These are phyloP conservation scores for Metroxylon sagu DNA, from an alignment of 176 grass and related monocot genomes.

Conservation along the genomic window DNA sequence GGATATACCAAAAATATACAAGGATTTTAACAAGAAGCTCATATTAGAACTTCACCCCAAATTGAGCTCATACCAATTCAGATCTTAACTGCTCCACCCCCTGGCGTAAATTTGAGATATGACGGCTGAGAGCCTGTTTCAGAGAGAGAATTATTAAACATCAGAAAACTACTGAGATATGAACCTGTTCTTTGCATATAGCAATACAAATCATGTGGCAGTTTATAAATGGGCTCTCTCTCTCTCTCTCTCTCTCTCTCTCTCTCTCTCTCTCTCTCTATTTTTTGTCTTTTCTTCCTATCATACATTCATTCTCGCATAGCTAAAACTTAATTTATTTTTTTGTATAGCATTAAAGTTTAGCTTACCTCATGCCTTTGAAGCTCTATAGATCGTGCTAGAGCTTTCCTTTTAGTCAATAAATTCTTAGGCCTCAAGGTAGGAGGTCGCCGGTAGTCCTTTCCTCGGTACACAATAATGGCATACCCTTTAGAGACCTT, in stretches of 20 bases:
- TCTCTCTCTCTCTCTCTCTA: too few species aligned
- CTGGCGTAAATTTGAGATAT: slow-evolving; percentile 58
- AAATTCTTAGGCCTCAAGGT: slow-evolving; percentile 66
- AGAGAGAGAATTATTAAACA: background rate
- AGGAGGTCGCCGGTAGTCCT: slow-evolving; percentile 52
- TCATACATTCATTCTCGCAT: too few species aligned
- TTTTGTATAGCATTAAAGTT: background rate
- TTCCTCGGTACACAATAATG: slow-evolving; percentile 74
- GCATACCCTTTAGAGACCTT: slow-evolving; percentile 91
- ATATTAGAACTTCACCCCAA: too few species aligned
- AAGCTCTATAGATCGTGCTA: slow-evolving; percentile 80
- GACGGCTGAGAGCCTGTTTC: slow-evolving; percentile 48
- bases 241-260: too few species aligned
- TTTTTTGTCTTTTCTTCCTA: too few species aligned
- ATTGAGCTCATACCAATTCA: slow-evolving; percentile 44
- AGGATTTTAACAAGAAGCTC: background rate
- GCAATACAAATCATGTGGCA: too few species aligned
- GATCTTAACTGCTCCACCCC: slow-evolving; percentile 55
- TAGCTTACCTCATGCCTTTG: slow-evolving; percentile 76
- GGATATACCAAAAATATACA: background rate
- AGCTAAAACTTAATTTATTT: background rate
- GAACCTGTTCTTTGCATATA: too few species aligned
- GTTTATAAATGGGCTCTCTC: too few species aligned
- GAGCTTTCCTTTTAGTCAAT: slow-evolving; percentile 73
- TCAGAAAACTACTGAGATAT: too few species aligned